Conservation (phyloP, 257 asterid genomes). For the Lavandula angustifolia region DNA sequence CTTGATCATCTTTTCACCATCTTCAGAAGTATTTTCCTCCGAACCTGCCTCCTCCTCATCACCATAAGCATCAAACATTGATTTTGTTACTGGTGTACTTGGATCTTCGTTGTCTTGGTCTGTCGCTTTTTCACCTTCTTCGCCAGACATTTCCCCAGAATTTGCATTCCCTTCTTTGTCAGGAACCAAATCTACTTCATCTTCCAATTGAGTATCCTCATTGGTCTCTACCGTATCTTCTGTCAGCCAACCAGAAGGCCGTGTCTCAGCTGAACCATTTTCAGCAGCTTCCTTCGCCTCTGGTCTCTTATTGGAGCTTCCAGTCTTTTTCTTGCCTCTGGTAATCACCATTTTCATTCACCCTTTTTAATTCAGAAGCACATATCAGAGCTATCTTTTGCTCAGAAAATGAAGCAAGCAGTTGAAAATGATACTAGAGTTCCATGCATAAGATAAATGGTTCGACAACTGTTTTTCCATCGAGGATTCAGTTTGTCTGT, state of each 20-base stretch:
- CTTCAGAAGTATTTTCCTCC: slow-evolving; percentile 31
- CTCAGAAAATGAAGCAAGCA: background rate
- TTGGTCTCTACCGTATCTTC: slow-evolving; percentile 26
- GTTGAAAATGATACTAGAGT: slow-evolving; percentile 8
- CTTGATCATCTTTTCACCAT: slow-evolving; percentile 40
- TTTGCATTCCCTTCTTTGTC: slow-evolving; percentile 24
- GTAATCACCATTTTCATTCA: slow-evolving; percentile 36
- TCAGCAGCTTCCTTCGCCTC: slow-evolving; percentile 37
- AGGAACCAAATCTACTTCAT: slow-evolving; percentile 22
- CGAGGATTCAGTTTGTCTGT: slow-evolving; percentile 1
- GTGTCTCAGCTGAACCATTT: slow-evolving; percentile 31
- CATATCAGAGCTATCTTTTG: slow-evolving; percentile 16
- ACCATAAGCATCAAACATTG: background rate
- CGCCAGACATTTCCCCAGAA: slow-evolving; percentile 20
- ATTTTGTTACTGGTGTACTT: slow-evolving; percentile 10
- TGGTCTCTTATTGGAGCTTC: slow-evolving; percentile 23
- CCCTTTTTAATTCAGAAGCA: slow-evolving; percentile 29
- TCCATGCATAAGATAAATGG: slow-evolving; percentile 2
- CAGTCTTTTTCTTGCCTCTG: slow-evolving; percentile 35
- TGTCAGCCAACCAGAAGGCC: slow-evolving; percentile 25
- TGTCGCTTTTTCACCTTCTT: slow-evolving; percentile 32
- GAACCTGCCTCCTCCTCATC: slow-evolving; percentile 26
- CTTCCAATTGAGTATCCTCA: slow-evolving; percentile 28
- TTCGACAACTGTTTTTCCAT: background rate
- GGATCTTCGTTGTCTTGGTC: slow-evolving; percentile 25